Conservation (phyloP, 169 alveolate species). For the Eimeria sp. region DNA sequence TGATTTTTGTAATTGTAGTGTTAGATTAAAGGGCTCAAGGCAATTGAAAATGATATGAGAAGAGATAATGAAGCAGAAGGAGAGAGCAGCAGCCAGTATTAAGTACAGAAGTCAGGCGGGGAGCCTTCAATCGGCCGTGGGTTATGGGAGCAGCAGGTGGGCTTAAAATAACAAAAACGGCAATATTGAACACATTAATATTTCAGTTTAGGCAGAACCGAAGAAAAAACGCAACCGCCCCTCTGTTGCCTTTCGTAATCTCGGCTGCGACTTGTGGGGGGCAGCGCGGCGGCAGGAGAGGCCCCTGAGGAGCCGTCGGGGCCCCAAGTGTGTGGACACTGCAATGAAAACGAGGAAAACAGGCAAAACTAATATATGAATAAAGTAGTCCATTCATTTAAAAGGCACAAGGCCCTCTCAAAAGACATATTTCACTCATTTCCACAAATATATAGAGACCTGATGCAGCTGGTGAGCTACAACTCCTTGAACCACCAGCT, state of each 20-base stretch:
- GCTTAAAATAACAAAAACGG: background rate
- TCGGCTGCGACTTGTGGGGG: background rate
- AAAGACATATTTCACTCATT: background rate
- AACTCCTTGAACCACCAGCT: constrained; percentile 6
- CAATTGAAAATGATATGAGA: background rate
- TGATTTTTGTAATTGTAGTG: background rate
- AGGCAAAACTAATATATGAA: background rate
- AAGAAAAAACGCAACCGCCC: background rate
- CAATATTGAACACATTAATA: background rate
- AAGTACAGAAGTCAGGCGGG: constrained; percentile 14
- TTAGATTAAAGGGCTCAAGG: background rate
- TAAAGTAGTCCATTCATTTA: background rate
- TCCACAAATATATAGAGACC: background rate
- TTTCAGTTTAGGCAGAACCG: background rate
- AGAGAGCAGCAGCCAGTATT: background rate
- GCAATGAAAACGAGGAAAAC: background rate
- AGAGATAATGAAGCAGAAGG: background rate
- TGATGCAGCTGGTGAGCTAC: background rate
- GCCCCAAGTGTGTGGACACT: background rate
- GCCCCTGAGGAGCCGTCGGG: background rate
- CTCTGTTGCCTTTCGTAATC: background rate
- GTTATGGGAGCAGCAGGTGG: background rate
- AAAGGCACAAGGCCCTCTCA: background rate
- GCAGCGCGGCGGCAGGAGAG: constrained; percentile 14
- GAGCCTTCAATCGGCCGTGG: constrained; percentile 2